These are phyloP conservation scores for Epichloe sylvatica DNA, from an alignment of 2,329 filamentous ascomycete species.

Conservation along the genomic window DNA sequence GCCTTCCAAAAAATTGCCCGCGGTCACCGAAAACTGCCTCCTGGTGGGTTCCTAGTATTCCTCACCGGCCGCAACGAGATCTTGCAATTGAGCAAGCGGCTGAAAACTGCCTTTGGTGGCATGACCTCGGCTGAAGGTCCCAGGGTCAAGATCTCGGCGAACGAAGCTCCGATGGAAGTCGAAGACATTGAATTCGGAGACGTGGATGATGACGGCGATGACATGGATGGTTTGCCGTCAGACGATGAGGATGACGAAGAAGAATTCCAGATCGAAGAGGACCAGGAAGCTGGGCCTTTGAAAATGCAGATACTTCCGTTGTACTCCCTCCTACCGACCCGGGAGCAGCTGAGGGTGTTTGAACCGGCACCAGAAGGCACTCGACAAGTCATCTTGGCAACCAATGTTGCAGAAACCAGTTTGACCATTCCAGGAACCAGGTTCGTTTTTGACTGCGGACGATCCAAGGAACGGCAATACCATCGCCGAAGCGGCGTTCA, in stretches of 20 bases:
- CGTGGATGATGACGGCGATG: conserved; percentile 45
- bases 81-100: conserved; percentile 59
- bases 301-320: conserved; percentile 84
- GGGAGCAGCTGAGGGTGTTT: conserved; percentile 84
- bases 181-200: conserved; percentile 79
- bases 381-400: conserved; percentile 77
- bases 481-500: conserved; percentile 83
- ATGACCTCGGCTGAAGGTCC: conserved; percentile 43
- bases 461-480: conserved; percentile 84
- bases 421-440: conserved; percentile 89
- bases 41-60: conserved; percentile 85
- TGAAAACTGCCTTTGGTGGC: conserved; percentile 54
- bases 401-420: conserved; percentile 94
- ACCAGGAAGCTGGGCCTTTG: conserved; percentile 43
- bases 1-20: conserved; percentile 67
- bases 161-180: conserved; percentile 63
- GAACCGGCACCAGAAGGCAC: conserved; percentile 70
- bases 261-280: conserved; percentile 56
- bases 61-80: conserved; percentile 92
- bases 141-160: conserved; percentile 61
- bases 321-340: conserved; percentile 82
- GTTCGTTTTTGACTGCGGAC: conserved; percentile 90
- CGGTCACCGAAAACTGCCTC: conserved; percentile 79
- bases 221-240: conserved; percentile 45
- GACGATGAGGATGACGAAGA: conserved; percentile 42